Percentiles rank a stretch among this genome's conserved stretches.
Evolutionary conservation across 345 rosid species (phyloP).

Genomic region (Populus deltoides): DNA sequence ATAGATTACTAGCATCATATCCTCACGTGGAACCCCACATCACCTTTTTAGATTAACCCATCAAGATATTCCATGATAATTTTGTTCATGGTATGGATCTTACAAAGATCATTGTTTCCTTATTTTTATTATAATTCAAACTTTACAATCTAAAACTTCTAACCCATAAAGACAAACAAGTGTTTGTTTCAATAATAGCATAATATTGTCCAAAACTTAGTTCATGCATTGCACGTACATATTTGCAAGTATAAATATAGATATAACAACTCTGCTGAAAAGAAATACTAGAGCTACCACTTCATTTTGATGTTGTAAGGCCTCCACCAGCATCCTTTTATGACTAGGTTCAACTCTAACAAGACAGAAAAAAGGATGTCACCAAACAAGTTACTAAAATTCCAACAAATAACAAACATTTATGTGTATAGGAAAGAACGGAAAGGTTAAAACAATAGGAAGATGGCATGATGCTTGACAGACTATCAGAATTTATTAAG

Average conservation of each 20-base stretch:
- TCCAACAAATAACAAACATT: constrained; percentile 8
- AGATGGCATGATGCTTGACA: not conserved
- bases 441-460: not conserved
- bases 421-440: not conserved
- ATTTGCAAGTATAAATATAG: not conserved
- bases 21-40: too few species aligned
- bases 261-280: not conserved
- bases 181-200: not conserved
- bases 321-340: constrained; percentile 98
- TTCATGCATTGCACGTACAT: not conserved
- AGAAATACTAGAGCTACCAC: constrained; percentile 52
- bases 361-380: constrained; percentile 12
- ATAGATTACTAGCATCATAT: too few species aligned
- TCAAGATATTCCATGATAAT: not conserved
- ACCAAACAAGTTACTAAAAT: not conserved
- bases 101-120: not conserved
- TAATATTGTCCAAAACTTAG: not conserved
- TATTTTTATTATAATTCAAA: not conserved
- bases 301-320: constrained; percentile 94
- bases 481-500: not conserved
- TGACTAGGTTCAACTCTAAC: constrained; percentile 96
- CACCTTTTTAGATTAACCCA: not conserved
- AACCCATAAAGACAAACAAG: not conserved
- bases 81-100: not conserved
- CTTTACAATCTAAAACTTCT: not conserved